phyloP scores from a whole-genome alignment of 2,329 filamentous ascomycete species.

The Alternaria metachromatica region DNA sequence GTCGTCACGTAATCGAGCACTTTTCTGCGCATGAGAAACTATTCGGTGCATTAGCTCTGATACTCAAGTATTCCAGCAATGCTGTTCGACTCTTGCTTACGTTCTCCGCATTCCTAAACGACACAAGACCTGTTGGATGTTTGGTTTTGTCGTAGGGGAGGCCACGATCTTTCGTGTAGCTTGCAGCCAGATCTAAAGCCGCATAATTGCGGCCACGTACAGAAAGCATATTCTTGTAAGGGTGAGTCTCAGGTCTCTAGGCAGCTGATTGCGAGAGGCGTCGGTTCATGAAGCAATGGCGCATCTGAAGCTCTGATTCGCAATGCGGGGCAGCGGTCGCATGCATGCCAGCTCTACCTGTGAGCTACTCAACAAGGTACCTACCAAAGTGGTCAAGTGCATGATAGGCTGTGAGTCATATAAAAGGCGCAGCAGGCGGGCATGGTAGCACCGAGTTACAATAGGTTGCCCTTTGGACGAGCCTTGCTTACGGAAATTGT shows the following conservation, averaged over 20 bases:
- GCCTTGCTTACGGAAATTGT: neutral
- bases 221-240: constrained; percentile 1
- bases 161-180: constrained; percentile 10
- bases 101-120: constrained; percentile 7
- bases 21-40: constrained; percentile 9
- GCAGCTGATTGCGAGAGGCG: neutral
- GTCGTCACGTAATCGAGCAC: constrained; percentile 1
- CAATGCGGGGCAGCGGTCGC: constrained; percentile 4
- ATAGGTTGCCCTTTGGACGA: neutral
- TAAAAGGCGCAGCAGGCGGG: neutral
- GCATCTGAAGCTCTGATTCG: neutral
- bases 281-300: neutral
- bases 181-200: constrained; percentile 5
- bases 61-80: neutral
- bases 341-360: neutral
- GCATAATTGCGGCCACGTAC: constrained; percentile 7
- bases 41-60: neutral
- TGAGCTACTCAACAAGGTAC: neutral
- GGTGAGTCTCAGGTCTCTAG: no score
- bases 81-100: neutral
- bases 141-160: neutral
- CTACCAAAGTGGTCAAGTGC: neutral
- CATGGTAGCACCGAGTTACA: neutral
- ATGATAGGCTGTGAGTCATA: neutral
- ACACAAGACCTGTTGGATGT: constrained; percentile 3